Evolutionary conservation across 2,329 filamentous ascomycete species (phyloP).

Genomic region (Erysiphe pulchra): DNA sequence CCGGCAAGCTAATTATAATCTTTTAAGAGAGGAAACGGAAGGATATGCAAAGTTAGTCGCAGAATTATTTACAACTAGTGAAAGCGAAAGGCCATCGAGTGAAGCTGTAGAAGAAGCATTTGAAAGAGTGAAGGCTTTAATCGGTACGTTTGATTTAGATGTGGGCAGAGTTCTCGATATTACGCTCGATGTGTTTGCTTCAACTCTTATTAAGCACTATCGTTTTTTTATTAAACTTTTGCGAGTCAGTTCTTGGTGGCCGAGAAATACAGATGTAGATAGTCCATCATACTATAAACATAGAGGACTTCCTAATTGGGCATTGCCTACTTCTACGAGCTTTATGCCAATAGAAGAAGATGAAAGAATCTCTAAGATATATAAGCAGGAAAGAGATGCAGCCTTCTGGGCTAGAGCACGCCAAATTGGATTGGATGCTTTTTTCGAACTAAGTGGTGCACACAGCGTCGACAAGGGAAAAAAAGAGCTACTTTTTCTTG

Average conservation of each 20-base stretch:
- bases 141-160: slow-evolving; percentile 90
- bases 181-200: slow-evolving; percentile 82
- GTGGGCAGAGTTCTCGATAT: slow-evolving; percentile 87
- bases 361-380: slow-evolving; percentile 26
- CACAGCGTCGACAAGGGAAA: slow-evolving; percentile 34
- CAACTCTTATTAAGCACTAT: slow-evolving; percentile 75
- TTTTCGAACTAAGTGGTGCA: slow-evolving; percentile 66
- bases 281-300: slow-evolving; percentile 14
- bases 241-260: slow-evolving; percentile 91
- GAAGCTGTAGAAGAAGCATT: slow-evolving; percentile 67
- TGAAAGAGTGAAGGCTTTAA: slow-evolving; percentile 75
- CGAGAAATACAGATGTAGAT: slow-evolving; percentile 30
- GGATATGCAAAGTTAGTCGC: slow-evolving; percentile 92
- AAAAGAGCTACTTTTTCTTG: slow-evolving; percentile 18
- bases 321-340: slow-evolving; percentile 40
- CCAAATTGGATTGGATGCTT: slow-evolving; percentile 53
- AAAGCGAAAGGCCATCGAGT: slow-evolving; percentile 45
- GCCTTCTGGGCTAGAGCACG: slow-evolving; percentile 64
- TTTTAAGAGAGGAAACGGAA: slow-evolving; percentile 84
- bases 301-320: slow-evolving; percentile 62
- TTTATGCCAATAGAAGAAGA: slow-evolving; percentile 45
- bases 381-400: slow-evolving; percentile 39
- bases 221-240: slow-evolving; percentile 88
- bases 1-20: slow-evolving; percentile 87
- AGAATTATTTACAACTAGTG: slow-evolving; percentile 77